These are phyloP conservation scores for Ochromonas danica DNA, from an alignment of 108 stramenopile genomes.

Conservation along the genomic window DNA sequence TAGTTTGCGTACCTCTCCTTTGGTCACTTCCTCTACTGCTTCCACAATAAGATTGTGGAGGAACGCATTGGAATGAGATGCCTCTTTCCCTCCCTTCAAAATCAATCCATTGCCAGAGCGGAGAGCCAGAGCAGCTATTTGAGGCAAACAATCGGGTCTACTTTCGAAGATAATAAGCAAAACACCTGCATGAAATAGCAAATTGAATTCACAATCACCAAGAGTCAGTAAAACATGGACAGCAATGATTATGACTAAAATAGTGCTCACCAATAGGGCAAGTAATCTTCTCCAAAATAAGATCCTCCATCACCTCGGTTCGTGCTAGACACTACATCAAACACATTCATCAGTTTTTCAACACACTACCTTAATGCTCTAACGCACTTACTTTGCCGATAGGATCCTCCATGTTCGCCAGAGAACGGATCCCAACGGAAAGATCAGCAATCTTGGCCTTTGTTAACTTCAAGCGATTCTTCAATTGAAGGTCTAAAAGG, in stretches of 20 bases:
- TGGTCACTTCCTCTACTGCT: neutral
- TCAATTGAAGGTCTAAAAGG: conserved; percentile 36
- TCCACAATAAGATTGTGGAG: conserved; percentile 64
- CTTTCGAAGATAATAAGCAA: conserved; percentile 96
- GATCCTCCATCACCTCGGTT: conserved; percentile 79
- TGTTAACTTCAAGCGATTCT: conserved; percentile 80
- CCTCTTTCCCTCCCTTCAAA: conserved; percentile 97
- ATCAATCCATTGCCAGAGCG: conserved; percentile 91
- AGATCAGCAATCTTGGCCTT: conserved; percentile 79
- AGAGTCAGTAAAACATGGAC: neutral
- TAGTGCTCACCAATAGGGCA: conserved; percentile 76
- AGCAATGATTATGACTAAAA: neutral
- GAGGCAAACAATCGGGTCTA: conserved; percentile 94
- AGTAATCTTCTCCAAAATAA: conserved; percentile 79
- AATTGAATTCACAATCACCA: too few species aligned
- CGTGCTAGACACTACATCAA: conserved; percentile 24
- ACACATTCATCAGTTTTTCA: too few species aligned
- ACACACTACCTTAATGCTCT: too few species aligned
- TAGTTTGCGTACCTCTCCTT: conserved; percentile 39
- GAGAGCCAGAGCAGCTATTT: conserved; percentile 92
- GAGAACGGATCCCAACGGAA: conserved; percentile 66
- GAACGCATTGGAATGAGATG: conserved; percentile 75
- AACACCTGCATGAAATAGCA: conserved; percentile 53
- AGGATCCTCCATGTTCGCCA: conserved; percentile 50
- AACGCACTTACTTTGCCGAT: conserved; percentile 37